Percentiles rank a stretch among this genome's conserved stretches.
Conservation (phyloP, 2,329 filamentous ascomycete species). For the Tolypocladium cylindrosporum region DNA sequence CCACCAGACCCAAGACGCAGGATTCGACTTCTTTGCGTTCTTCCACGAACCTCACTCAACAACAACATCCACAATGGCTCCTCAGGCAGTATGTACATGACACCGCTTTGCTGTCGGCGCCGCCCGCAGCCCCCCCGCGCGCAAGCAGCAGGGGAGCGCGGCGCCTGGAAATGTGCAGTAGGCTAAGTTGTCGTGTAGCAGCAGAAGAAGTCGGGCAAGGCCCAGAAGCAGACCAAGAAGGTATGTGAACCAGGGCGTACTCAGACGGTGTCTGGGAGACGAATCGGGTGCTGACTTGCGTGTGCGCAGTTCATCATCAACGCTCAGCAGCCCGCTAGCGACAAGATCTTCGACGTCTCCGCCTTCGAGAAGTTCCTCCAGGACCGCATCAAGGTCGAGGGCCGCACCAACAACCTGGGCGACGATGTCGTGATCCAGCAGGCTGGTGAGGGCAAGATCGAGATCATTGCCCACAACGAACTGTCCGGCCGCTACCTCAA, state of each 20-base stretch:
- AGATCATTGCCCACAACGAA: conserved; percentile 94
- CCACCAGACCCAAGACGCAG: conserved; percentile 51
- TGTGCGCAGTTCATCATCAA: conserved; percentile 86
- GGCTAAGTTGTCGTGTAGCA: conserved; percentile 68
- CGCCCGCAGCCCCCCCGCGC: conserved; percentile 8
- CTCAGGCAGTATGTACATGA: conserved; percentile 74
- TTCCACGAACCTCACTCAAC: conserved; percentile 18
- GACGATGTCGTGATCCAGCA: conserved; percentile 85
- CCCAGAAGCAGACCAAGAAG: conserved; percentile 82
- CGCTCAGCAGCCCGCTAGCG: conserved; percentile 91
- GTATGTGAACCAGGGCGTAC: conserved; percentile 29
- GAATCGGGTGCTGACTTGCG: neutral
- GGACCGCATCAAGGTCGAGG: conserved; percentile 99
- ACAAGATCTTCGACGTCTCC: conserved; percentile 99
- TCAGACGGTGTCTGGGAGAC: too few relatives aligned
- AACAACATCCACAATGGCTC: conserved; percentile 61
- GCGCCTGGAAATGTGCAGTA: conserved; percentile 60
- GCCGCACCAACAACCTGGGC: conserved; percentile 95
- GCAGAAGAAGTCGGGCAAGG: conserved; percentile 58
- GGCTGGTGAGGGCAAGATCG: conserved; percentile 92
- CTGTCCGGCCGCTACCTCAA: conserved; percentile 99
- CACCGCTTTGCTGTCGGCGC: conserved; percentile 90
- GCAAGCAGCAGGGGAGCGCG: neutral
- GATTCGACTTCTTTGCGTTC: conserved; percentile 64
- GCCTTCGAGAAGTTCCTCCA: conserved; percentile 99